Evolutionary conservation across 169 alveolate genomes (phyloP).

Genomic region (Condylostoma magnum): DNA sequence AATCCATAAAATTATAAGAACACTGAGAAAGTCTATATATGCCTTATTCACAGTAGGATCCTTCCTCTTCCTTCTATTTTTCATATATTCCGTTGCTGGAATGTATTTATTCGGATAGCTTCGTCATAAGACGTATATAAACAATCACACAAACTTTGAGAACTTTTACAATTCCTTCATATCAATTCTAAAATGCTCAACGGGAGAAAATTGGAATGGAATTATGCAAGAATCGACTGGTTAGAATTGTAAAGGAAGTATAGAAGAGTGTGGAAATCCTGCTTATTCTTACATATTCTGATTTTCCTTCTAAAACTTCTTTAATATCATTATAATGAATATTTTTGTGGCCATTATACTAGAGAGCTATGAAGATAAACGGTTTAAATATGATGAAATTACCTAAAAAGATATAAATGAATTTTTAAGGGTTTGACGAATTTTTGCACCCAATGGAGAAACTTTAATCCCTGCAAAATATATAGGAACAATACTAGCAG

Average conservation of each 20-base stretch:
- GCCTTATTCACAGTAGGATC: slow-evolving; percentile 60
- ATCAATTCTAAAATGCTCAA: background rate
- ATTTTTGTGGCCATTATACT: slow-evolving; percentile 38
- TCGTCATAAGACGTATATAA: background rate
- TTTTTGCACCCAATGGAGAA: too few relatives aligned
- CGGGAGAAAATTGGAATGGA: slow-evolving; percentile 52
- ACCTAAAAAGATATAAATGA: too few relatives aligned
- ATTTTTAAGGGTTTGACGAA: too few relatives aligned
- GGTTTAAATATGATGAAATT: too few relatives aligned
- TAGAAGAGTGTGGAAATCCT: background rate
- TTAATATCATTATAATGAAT: slow-evolving; percentile 53
- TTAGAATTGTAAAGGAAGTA: background rate
- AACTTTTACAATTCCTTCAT: background rate
- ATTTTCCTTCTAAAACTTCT: slow-evolving; percentile 37
- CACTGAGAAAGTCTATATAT: slow-evolving; percentile 68
- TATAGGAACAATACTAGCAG: too few relatives aligned
- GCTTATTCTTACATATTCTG: slow-evolving; percentile 10
- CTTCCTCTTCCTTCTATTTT: background rate
- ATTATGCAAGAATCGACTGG: slow-evolving; percentile 49
- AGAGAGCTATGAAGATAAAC: too few relatives aligned
- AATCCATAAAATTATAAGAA: slow-evolving; percentile 63
- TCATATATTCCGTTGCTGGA: background rate
- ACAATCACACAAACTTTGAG: background rate
- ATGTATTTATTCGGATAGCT: background rate
- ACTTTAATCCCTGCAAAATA: too few relatives aligned